A percentile compares a stretch with the other conserved stretches of the same genome.
Evolutionary conservation across 768 basidiomycete genomes (phyloP).

Genomic region (Lactarius deliciosus): DNA sequence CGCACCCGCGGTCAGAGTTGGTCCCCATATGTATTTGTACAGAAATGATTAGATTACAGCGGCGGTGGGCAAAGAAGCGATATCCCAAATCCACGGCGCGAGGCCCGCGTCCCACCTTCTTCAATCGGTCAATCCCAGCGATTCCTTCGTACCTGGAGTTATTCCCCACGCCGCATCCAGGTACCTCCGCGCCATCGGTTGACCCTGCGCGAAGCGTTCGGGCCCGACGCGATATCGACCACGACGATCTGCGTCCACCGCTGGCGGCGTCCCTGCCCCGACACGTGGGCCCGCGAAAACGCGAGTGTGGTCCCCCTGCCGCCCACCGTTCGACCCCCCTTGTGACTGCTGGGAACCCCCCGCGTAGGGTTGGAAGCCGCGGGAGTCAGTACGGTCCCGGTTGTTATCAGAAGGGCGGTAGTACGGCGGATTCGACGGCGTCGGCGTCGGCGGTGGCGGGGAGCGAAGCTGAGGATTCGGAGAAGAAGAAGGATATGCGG

Average conservation of each 20-base stretch:
- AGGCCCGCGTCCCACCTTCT: background rate
- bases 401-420: background rate
- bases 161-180: conserved; percentile 1
- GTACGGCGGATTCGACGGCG: background rate
- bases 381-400: background rate
- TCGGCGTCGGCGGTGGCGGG: background rate
- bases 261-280: background rate
- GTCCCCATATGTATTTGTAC: background rate
- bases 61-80: background rate
- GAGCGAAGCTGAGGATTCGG: background rate
- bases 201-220: background rate
- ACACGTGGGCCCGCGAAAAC: background rate
- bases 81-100: conserved; percentile 3
- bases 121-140: conserved; percentile 1
- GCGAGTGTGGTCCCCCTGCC: background rate
- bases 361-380: background rate
- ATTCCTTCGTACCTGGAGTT: background rate
- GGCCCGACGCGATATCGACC: conserved; percentile 1
- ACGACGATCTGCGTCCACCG: background rate
- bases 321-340: background rate
- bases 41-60: background rate
- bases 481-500: background rate
- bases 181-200: conserved; percentile 6
- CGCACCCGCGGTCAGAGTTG: background rate
- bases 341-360: background rate